These are phyloP conservation scores for Cladosporium oxysporum DNA, from an alignment of 2,329 filamentous ascomycete species.

Conservation along the genomic window DNA sequence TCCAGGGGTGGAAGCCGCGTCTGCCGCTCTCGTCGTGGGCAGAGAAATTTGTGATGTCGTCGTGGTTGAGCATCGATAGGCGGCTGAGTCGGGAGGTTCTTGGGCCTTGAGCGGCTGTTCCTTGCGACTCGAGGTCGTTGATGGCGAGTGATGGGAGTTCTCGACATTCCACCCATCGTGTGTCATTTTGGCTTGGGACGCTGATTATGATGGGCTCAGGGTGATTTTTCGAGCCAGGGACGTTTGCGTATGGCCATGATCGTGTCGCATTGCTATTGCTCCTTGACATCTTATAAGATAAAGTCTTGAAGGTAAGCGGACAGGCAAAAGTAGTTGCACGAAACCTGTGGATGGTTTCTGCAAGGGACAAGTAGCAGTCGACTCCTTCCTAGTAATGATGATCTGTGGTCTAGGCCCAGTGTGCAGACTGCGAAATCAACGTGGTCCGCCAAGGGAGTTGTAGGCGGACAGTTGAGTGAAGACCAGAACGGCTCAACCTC, in stretches of 20 bases:
- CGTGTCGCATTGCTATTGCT: background rate
- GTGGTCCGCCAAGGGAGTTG: background rate
- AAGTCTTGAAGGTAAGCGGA: background rate
- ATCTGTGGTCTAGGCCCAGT: background rate
- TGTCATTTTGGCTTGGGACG: slow-evolving; percentile 5
- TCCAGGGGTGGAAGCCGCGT: slow-evolving; percentile 45
- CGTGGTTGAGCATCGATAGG: background rate
- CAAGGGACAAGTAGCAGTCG: background rate
- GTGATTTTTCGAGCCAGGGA: background rate
- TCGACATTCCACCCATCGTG: slow-evolving; percentile 19
- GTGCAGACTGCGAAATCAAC: background rate
- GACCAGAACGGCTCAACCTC: background rate
- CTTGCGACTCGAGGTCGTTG: slow-evolving; percentile 15
- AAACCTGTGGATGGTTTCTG: background rate
- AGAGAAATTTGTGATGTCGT: background rate
- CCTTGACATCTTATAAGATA: background rate
- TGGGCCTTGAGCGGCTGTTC: background rate
- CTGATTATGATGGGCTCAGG: background rate
- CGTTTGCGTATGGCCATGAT: slow-evolving; percentile 6
- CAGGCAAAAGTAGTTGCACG: background rate
- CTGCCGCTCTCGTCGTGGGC: slow-evolving; percentile 46
- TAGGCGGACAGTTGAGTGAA: background rate
- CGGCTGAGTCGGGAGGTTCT: background rate
- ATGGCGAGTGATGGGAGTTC: slow-evolving; percentile 2
- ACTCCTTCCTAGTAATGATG: background rate